These are phyloP conservation scores for Ophiorrhiza pumila DNA, from an alignment of 257 asterid species.

Conservation along the genomic window DNA sequence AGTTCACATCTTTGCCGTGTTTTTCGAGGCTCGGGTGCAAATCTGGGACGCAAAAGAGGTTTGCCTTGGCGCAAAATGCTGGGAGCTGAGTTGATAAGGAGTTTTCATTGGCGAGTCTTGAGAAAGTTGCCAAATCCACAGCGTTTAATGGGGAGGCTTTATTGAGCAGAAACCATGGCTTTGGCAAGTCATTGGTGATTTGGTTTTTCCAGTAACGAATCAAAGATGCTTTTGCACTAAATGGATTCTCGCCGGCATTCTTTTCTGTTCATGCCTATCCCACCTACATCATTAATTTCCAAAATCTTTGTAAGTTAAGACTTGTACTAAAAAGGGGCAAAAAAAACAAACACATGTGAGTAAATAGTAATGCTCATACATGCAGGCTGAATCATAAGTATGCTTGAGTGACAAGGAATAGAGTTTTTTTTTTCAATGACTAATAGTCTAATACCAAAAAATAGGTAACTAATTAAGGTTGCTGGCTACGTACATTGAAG, in stretches of 20 bases:
- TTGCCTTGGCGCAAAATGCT: constrained; percentile 58
- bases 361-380: too few species aligned
- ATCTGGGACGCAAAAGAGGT: constrained; percentile 63
- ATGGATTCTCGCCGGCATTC: constrained; percentile 17
- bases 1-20: constrained; percentile 43
- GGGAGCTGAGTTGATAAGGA: constrained; percentile 52
- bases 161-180: constrained; percentile 32
- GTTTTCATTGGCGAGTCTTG: constrained; percentile 48
- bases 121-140: constrained; percentile 26
- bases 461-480: too few species aligned
- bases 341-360: too few species aligned
- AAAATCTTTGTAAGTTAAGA: too few species aligned
- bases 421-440: too few species aligned
- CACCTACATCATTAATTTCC: constrained; percentile 27
- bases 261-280: constrained; percentile 11
- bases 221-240: constrained; percentile 28
- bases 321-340: too few species aligned
- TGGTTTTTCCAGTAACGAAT: constrained; percentile 35
- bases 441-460: too few species aligned
- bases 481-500: constrained; percentile 19
- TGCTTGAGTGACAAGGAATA: too few species aligned
- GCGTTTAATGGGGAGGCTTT: constrained; percentile 33
- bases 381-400: too few species aligned
- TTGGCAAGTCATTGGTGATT: constrained; percentile 31
- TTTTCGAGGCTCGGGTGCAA: constrained; percentile 49